Evolutionary conservation across 2,329 filamentous ascomycete genomes (phyloP).

Genomic region (Ilyonectria robusta): DNA sequence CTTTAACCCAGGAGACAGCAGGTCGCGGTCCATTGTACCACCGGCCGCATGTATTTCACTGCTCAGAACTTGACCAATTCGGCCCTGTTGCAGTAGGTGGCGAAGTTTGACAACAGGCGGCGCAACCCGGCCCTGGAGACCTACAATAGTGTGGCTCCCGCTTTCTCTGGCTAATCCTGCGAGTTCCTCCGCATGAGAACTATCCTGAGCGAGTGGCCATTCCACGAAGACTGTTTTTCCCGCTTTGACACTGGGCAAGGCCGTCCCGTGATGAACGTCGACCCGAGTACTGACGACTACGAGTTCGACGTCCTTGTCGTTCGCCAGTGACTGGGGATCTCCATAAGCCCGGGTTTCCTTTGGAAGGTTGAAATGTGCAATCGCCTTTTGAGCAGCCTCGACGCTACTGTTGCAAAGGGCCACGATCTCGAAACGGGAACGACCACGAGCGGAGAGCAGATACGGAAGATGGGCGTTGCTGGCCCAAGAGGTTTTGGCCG

Average conservation of each 20-base stretch:
- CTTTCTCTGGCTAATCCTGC: constrained; percentile 51
- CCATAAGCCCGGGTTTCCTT: constrained; percentile 63
- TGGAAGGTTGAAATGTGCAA: constrained; percentile 58
- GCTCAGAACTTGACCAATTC: constrained; percentile 67
- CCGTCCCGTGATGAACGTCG: constrained; percentile 64
- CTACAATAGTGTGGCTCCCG: constrained; percentile 60
- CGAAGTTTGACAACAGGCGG: constrained; percentile 61
- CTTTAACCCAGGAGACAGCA: constrained; percentile 51
- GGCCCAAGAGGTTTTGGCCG: constrained; percentile 68
- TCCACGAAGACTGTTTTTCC: constrained; percentile 70
- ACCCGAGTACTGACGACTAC: constrained; percentile 69
- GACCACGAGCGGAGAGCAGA: constrained; percentile 62
- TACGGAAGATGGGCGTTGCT: constrained; percentile 71
- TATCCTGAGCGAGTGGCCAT: constrained; percentile 69
- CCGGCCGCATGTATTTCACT: constrained; percentile 60
- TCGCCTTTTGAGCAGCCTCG: constrained; percentile 60
- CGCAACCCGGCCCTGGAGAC: constrained; percentile 64
- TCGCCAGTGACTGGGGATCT: constrained; percentile 62
- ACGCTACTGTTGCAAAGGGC: constrained; percentile 67
- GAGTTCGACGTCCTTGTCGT: constrained; percentile 66
- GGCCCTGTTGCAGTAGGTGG: constrained; percentile 59
- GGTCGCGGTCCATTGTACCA: constrained; percentile 52
- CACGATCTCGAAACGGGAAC: constrained; percentile 62
- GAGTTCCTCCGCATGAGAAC: constrained; percentile 58
- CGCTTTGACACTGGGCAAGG: constrained; percentile 62